Percentiles rank a stretch among this genome's conserved stretches.
These are phyloP conservation scores for Cyclostephanos tholiformis DNA, from an alignment of 108 stramenopile species.

Conservation along the genomic window DNA sequence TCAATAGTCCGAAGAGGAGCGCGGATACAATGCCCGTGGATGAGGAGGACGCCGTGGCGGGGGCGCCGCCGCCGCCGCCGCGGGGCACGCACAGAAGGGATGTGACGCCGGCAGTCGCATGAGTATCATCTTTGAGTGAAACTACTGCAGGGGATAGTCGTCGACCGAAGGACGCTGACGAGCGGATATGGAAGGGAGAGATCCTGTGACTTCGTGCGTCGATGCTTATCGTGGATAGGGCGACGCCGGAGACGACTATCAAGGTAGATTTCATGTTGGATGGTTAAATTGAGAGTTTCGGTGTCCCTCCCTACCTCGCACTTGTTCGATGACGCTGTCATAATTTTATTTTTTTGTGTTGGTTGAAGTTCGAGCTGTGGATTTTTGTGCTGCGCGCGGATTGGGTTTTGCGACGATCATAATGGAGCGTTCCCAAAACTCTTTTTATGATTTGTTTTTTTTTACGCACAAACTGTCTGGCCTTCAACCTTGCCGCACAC, in stretches of 20 bases:
- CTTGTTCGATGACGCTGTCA: too few relatives aligned
- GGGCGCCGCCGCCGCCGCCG: slow-evolving; percentile 22
- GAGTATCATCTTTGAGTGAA: not conserved
- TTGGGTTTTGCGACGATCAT: too few relatives aligned
- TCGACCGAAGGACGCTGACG: not conserved
- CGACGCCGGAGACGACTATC: slow-evolving; percentile 10
- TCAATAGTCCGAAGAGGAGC: slow-evolving; percentile 43
- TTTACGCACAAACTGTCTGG: too few relatives aligned
- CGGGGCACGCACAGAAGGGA: slow-evolving; percentile 27
- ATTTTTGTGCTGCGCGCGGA: too few relatives aligned
- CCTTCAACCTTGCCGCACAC: too few relatives aligned
- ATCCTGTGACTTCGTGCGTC: slow-evolving; percentile 14
- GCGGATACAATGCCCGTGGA: slow-evolving; percentile 27
- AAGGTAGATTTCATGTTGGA: slow-evolving; percentile 18
- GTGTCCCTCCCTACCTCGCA: too few relatives aligned
- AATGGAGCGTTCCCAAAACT: too few relatives aligned
- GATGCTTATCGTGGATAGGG: slow-evolving; percentile 2
- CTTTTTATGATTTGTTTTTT: too few relatives aligned
- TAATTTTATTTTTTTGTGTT: too few relatives aligned
- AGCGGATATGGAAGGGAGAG: slow-evolving; percentile 10
- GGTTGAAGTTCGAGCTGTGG: too few relatives aligned
- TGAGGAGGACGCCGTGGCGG: slow-evolving; percentile 17
- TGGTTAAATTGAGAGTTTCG: too few relatives aligned
- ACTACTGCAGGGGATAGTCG: not conserved
- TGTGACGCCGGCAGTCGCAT: not conserved